These are phyloP conservation scores for Oxytropis ochrocephala DNA, from an alignment of 306 rosid species.

Conservation along the genomic window DNA sequence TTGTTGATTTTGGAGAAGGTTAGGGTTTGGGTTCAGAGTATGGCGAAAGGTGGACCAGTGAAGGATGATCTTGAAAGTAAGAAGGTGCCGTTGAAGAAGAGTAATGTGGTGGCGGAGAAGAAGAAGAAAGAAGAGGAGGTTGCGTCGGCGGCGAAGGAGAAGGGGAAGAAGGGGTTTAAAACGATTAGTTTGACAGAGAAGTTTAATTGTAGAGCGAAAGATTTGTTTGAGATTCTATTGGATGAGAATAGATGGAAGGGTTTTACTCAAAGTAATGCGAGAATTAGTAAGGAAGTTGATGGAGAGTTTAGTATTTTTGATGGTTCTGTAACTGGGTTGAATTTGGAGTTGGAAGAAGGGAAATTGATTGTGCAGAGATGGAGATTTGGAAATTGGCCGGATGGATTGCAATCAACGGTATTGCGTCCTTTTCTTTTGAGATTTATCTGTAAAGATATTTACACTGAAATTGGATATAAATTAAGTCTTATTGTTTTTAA, in stretches of 20 bases:
- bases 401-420: conserved; percentile 70
- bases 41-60: conserved; percentile 86
- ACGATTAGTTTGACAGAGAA: conserved; percentile 70
- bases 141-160: conserved; percentile 24
- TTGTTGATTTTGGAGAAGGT: conserved; percentile 67
- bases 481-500: no score
- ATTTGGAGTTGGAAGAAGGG: conserved; percentile 73
- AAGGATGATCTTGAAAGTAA: conserved; percentile 70
- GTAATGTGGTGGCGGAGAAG: neutral
- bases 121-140: neutral
- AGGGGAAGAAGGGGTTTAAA: conserved; percentile 50
- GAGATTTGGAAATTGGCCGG: conserved; percentile 89
- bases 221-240: conserved; percentile 82
- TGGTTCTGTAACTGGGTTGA: conserved; percentile 70
- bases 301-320: conserved; percentile 75
- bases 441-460: no score
- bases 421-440: neutral
- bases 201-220: conserved; percentile 72
- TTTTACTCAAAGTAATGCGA: conserved; percentile 79
- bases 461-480: no score
- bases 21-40: conserved; percentile 58
- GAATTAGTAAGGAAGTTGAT: conserved; percentile 73
- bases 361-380: conserved; percentile 80
- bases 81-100: conserved; percentile 31
- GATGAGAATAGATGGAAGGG: conserved; percentile 97